Percentiles rank a stretch among this genome's conserved stretches.
phyloP scores from a whole-genome alignment of 768 basidiomycete species.

The Coprinopsis cinerea region DNA sequence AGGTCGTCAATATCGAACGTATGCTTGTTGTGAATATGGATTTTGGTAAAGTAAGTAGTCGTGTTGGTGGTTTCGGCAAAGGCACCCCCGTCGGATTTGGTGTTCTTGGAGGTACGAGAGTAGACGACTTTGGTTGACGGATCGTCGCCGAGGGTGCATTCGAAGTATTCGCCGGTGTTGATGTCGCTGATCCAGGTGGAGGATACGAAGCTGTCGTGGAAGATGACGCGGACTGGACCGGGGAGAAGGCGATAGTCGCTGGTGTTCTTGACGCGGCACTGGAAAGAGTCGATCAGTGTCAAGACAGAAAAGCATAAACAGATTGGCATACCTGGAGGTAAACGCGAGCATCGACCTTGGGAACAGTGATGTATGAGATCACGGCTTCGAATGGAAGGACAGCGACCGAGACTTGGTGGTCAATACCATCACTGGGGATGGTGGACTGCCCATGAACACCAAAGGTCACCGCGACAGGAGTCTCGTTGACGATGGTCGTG shows the following conservation, averaged over 20 bases:
- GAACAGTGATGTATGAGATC: conserved; percentile 44
- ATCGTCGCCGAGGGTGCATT: conserved; percentile 49
- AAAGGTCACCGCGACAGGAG: conserved; percentile 47
- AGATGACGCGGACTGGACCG: conserved; percentile 48
- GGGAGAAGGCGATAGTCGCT: conserved; percentile 52
- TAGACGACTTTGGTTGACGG: conserved; percentile 40
- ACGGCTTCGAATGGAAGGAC: conserved; percentile 40
- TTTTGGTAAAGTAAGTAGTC: conserved; percentile 39
- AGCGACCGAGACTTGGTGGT: conserved; percentile 51
- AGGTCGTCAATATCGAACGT: conserved; percentile 37
- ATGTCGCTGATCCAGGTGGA: conserved; percentile 44
- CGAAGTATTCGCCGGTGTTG: conserved; percentile 44
- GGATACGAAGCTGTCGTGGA: conserved; percentile 55
- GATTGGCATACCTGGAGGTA: conserved; percentile 40
- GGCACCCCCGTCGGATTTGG: conserved; percentile 30
- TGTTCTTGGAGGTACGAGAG: conserved; percentile 30
- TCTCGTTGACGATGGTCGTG: conserved; percentile 36
- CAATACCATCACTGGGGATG: conserved; percentile 48
- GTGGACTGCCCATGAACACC: conserved; percentile 43
- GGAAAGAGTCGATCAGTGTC: conserved; percentile 3
- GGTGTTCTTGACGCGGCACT: conserved; percentile 51
- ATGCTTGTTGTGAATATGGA: conserved; percentile 45
- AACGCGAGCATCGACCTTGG: conserved; percentile 41
- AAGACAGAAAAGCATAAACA: not conserved
- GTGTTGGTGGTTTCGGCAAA: conserved; percentile 40